phyloP scores from a whole-genome alignment of 2,329 filamentous ascomycete genomes.

The Dryadomyces quercus-mongolicae region DNA sequence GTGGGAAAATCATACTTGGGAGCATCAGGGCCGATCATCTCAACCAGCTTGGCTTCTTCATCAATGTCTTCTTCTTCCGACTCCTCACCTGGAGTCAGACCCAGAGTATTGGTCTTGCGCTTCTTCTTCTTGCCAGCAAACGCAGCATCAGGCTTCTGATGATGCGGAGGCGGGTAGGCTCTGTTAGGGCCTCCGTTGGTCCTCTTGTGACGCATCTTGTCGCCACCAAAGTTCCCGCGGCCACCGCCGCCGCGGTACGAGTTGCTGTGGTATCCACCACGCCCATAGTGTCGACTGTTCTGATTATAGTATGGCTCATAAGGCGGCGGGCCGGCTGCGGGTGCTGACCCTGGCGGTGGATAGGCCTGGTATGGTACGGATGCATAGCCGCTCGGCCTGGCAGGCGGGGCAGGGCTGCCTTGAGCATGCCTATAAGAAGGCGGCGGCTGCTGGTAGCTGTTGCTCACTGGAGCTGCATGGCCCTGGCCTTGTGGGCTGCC shows the following conservation, averaged over 20 bases:
- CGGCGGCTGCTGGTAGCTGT: constrained; percentile 24
- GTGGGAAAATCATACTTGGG: constrained; percentile 47
- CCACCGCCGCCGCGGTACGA: constrained; percentile 14
- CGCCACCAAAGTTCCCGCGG: constrained; percentile 24
- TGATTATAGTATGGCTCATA: constrained; percentile 21
- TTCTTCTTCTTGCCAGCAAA: constrained; percentile 54
- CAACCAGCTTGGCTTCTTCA: constrained; percentile 50
- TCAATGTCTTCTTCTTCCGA: constrained; percentile 59
- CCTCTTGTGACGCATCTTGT: constrained; percentile 25
- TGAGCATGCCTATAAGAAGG: constrained; percentile 20
- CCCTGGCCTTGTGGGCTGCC: constrained; percentile 20
- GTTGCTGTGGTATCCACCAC: constrained; percentile 25
- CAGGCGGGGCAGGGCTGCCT: constrained; percentile 6
- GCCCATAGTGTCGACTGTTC: constrained; percentile 24
- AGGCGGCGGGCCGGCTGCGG: constrained; percentile 15
- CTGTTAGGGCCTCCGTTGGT: constrained; percentile 8
- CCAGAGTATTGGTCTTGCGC: constrained; percentile 59
- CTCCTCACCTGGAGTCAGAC: constrained; percentile 54
- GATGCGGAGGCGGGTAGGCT: constrained; percentile 13
- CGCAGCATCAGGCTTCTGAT: constrained; percentile 40
- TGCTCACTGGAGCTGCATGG: constrained; percentile 33
- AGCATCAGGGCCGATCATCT: constrained; percentile 42
- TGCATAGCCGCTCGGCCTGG: constrained; percentile 17
- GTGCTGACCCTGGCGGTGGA: constrained; percentile 22
- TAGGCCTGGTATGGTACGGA: constrained; percentile 24